These are phyloP conservation scores for Geotrichum bryndzae DNA, from an alignment of 1,139 yeast species.

Conservation along the genomic window DNA sequence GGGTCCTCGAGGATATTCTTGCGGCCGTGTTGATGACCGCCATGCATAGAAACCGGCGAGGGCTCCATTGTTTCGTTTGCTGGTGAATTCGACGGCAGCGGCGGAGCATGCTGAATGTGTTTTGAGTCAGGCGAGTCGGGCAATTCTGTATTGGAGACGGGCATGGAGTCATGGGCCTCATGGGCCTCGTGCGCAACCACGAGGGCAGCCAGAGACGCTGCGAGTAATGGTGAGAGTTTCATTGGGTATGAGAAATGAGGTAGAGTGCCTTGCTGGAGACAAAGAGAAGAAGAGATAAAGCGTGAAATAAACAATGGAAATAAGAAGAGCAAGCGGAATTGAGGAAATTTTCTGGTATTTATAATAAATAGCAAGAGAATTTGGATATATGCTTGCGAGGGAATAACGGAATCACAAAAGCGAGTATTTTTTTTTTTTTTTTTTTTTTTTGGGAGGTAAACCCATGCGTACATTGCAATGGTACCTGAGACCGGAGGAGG, in stretches of 20 bases:
- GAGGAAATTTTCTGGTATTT: background rate
- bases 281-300: background rate
- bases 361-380: background rate
- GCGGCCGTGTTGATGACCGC: conserved; percentile 49
- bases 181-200: background rate
- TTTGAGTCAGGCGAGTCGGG: background rate
- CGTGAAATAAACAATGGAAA: background rate
- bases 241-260: background rate
- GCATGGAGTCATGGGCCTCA: background rate
- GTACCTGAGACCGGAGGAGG: background rate
- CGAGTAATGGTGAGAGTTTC: background rate
- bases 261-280: background rate
- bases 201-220: background rate
- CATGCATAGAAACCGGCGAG: conserved; percentile 31
- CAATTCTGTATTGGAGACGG: background rate
- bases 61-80: conserved; percentile 24
- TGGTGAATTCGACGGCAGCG: background rate
- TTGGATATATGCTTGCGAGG: background rate
- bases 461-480: background rate
- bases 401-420: background rate
- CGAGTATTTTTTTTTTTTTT: background rate
- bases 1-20: conserved; percentile 64
- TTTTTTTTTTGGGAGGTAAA: background rate
- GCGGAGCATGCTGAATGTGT: background rate
- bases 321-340: background rate